Evolutionary conservation across 441 rosid genomes (phyloP), one percentile per base, ranked within the genome.

Genomic region (Viola pubescens): DNA sequence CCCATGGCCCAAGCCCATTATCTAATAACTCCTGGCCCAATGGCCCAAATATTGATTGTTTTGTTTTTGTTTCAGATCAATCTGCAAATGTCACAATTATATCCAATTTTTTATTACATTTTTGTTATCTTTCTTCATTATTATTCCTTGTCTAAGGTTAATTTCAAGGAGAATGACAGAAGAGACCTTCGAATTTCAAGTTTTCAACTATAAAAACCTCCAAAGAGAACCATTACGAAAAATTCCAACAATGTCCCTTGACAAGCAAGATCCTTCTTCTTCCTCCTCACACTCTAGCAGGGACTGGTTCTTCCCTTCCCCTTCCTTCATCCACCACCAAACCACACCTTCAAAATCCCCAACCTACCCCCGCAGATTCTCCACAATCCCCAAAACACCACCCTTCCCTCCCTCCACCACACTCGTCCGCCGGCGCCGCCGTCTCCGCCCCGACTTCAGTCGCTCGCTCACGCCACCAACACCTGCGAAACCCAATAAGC

Each of bases 291-390:
- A 5, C 10, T 12, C 49, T 46, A 43, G 63, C 70, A 68, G 86
- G 52, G 91, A 85, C 82, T 82, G 87, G 83, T 75, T 82, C 71
- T 81, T 81, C 83, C 89, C 89, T 53, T 81, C 88, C 3, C 81
- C 76, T 39, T 71, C 81, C 49, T 78, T 70, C 77, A 59, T 70
- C 73, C 79, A 68, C 73, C 79, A 68, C 7, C 50, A 43, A 10
- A 48, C 72, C 10, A 47, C 48, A 8, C 54, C 72, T 1, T 65
- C 62, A 4, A 65, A 65, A 46, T 41, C 74, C 59, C 65, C 71
- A 3, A 73, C 58, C 48, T 54, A 59, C 67, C 72, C 66, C 9
- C 77, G 83, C 34, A 52, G 82, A 41, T 81, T 76, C 79, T 72
- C 77, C 63, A 56, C 75, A 0, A 59, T 48, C 49, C 58, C 44